These are phyloP conservation scores for Penicillium brasilianum DNA, from an alignment of 2,329 filamentous ascomycete species.

Conservation along the genomic window DNA sequence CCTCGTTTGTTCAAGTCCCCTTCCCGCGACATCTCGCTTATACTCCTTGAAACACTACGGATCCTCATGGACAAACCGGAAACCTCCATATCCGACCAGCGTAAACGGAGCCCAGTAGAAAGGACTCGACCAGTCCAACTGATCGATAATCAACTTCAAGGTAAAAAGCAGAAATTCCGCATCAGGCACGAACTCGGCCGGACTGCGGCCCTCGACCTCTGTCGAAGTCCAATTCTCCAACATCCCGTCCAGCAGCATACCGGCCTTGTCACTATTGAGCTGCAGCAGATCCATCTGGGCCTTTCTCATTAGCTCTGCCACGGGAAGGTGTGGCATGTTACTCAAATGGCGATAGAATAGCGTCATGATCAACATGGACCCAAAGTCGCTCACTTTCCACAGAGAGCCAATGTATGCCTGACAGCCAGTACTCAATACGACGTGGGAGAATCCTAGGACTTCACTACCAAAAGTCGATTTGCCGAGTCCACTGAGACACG, in stretches of 20 bases:
- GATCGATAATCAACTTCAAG: conserved; percentile 29
- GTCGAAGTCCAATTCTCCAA: conserved; percentile 20
- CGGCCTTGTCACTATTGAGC: conserved; percentile 26
- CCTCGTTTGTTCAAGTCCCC: neutral
- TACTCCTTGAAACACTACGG: neutral
- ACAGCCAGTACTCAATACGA: conserved; percentile 34
- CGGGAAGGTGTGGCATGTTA: conserved; percentile 9
- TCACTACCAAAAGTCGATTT: conserved; percentile 30
- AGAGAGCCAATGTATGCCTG: conserved; percentile 34
- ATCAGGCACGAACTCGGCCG: conserved; percentile 29
- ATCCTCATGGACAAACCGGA: conserved; percentile 23
- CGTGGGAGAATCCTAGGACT: conserved; percentile 34
- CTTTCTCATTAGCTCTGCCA: conserved; percentile 24
- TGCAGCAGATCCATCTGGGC: conserved; percentile 29
- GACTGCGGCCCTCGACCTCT: conserved; percentile 3
- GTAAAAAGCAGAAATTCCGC: conserved; percentile 26
- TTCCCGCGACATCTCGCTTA: neutral
- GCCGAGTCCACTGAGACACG: conserved; percentile 33
- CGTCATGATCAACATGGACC: conserved; percentile 34
- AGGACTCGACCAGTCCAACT: conserved; percentile 33
- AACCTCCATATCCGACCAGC: conserved; percentile 31
- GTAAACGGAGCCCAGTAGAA: conserved; percentile 35
- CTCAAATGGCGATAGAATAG: conserved; percentile 32
- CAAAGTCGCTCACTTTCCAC: conserved; percentile 35
- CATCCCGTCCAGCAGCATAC: conserved; percentile 26